phyloP scores from a whole-genome alignment of 2,329 filamentous ascomycete species.

The Pochonia chlamydosporia region DNA sequence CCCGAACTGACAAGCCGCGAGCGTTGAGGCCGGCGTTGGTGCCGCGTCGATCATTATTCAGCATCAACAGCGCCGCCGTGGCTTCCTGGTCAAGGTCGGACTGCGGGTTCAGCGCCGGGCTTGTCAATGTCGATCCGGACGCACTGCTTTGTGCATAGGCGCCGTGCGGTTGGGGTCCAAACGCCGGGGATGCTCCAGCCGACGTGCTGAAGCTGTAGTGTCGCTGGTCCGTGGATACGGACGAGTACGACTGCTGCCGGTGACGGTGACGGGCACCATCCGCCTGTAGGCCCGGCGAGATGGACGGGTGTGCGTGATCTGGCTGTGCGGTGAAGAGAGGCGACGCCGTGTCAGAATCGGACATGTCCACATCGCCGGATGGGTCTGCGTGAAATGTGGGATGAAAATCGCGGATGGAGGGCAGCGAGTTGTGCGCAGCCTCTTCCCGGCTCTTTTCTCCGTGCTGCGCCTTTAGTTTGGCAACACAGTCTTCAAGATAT shows the following conservation, averaged over 20 bases:
- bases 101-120: slow-evolving; percentile 50
- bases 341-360: slow-evolving; percentile 44
- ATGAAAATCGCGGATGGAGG: slow-evolving; percentile 33
- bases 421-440: slow-evolving; percentile 23
- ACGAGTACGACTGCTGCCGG: slow-evolving; percentile 50
- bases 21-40: slow-evolving; percentile 23
- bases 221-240: slow-evolving; percentile 43
- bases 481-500: slow-evolving; percentile 85
- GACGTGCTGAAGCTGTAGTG: slow-evolving; percentile 45
- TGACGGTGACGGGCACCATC: slow-evolving; percentile 36
- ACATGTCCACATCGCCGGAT: slow-evolving; percentile 55
- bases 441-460: slow-evolving; percentile 25
- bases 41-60: slow-evolving; percentile 70
- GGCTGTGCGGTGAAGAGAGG: slow-evolving; percentile 34
- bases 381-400: slow-evolving; percentile 34
- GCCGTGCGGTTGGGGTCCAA: slow-evolving; percentile 41
- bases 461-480: slow-evolving; percentile 64
- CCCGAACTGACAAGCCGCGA: slow-evolving; percentile 48
- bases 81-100: slow-evolving; percentile 67
- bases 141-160: slow-evolving; percentile 34
- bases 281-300: slow-evolving; percentile 45
- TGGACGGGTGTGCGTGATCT: slow-evolving; percentile 34
- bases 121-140: slow-evolving; percentile 50
- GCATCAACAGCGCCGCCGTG: slow-evolving; percentile 80
- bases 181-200: slow-evolving; percentile 50